Evolutionary conservation across 2,329 filamentous ascomycete genomes (phyloP).

Genomic region (Colletotrichum sp.): DNA sequence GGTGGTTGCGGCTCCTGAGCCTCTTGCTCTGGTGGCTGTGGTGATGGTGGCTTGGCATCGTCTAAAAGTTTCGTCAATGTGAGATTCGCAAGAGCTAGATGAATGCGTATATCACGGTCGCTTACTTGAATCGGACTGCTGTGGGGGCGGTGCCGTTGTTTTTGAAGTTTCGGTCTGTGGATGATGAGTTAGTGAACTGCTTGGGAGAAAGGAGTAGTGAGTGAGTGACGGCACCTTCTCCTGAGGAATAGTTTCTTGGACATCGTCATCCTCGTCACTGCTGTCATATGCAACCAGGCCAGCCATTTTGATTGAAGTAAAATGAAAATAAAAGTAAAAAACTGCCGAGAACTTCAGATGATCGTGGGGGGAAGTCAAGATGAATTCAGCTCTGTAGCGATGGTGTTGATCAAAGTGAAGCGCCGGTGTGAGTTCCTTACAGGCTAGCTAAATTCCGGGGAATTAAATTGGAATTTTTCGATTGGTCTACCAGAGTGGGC

Average conservation of each 20-base stretch:
- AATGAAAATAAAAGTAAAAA: neutral
- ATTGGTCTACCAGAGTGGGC: neutral
- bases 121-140: neutral
- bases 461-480: neutral
- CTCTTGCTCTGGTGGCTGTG: neutral
- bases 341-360: neutral
- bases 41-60: neutral
- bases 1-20: neutral
- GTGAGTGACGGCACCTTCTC: neutral
- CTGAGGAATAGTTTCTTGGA: neutral
- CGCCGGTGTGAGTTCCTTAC: neutral
- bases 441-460: neutral
- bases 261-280: constrained; percentile 54
- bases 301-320: constrained; percentile 33
- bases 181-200: neutral
- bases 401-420: neutral
- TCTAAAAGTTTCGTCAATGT: neutral
- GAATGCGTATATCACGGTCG: rapidly evolving
- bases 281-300: constrained; percentile 56
- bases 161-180: neutral
- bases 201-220: neutral
- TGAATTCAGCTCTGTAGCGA: neutral
- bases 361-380: neutral
- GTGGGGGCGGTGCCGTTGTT: neutral
- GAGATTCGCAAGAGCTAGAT: neutral